A percentile compares a stretch with the other conserved stretches of the same genome.
Conservation (phyloP, 768 basidiomycete species). For the Lyophyllum decastes region DNA sequence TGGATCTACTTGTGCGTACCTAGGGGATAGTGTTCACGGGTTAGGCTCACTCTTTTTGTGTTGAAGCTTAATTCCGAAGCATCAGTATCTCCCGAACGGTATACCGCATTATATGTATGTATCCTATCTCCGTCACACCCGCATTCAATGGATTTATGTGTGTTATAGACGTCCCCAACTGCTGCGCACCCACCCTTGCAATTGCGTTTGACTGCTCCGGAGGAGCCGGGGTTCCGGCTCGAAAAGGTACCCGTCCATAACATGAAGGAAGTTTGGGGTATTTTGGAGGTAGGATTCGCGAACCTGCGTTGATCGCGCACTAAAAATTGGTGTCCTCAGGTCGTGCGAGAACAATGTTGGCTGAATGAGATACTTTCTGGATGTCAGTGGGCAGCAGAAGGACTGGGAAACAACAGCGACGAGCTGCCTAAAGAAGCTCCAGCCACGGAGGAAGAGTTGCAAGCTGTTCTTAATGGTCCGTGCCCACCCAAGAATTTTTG, state of each 20-base stretch:
- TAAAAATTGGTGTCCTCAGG: conserved; percentile 33
- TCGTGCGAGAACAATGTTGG: conserved; percentile 86
- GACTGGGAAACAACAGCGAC: conserved; percentile 26
- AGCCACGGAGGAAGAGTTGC: conserved; percentile 57
- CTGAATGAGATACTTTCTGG: conserved; percentile 68
- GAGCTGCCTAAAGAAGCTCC: conserved; percentile 32
- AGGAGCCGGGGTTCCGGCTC: conserved; percentile 76
- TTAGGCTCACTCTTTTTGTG: conserved; percentile 2
- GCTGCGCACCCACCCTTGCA: conserved; percentile 69
- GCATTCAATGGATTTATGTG: neutral
- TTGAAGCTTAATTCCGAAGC: conserved; percentile 56
- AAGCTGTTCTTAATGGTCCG: conserved; percentile 65
- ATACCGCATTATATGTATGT: conserved; percentile 69
- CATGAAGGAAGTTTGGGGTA: conserved; percentile 73
- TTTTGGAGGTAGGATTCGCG: conserved; percentile 63
- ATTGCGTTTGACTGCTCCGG: conserved; percentile 64
- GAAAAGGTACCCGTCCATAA: conserved; percentile 71
- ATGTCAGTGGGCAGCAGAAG: conserved; percentile 66
- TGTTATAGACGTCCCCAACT: conserved; percentile 60
- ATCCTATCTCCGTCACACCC: neutral
- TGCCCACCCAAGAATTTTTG: neutral
- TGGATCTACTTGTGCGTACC: conserved; percentile 58
- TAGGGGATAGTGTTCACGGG: neutral
- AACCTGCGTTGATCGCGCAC: neutral
- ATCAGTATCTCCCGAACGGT: conserved; percentile 56